Evolutionary conservation across 2,329 filamentous ascomycete species (phyloP), one percentile per base, ranked within the genome.

Genomic region (Taxawa tesnikishii): DNA sequence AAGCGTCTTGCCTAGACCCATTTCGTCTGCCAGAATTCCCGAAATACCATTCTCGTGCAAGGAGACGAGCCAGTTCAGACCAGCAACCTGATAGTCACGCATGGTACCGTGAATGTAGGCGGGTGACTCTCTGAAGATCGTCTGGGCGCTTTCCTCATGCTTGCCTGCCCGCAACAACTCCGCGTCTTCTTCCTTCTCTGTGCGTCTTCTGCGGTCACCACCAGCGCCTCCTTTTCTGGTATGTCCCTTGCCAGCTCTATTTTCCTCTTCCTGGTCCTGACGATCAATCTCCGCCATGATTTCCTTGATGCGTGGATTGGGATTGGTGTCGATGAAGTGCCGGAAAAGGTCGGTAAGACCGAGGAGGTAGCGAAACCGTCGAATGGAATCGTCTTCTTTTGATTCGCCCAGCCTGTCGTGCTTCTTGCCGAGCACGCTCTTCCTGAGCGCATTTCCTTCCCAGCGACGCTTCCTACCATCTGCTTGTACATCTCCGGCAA

Each of bases 11-110:
- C 90, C 90, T 13, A 98, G 68, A 58, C 90, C 90, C 90, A 98
- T 98, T 62, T 98, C 90, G 51, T 98, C 90, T 39, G 90, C 90
- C 30, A 98, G 66, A 41, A 98, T 98, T 45, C 90, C 90, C 13
- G 88, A 96, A 44, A 98, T 98, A 64, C 90, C 90, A 49, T 98
- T 98, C 58, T 98, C 90, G 49, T 98, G 90, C 5, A 98, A 70
- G 9, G 87, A 96, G 45, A 98, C 85, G 28, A 98, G 71, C 90
- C 90, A 98, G 57, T 98, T 98, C 44, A 98, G 67, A 43, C 90
- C 90, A 19, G 83, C 82, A 45, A 98, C 68, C 56, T 98, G 90
- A 59, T 98, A 98, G 56, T 98, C 90, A 51, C 90, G 78, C 84
- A 98, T 94, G 36, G 73, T 65, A 27, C 90, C 78, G 11, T 93